Evolutionary conservation across 2,329 filamentous ascomycete species (phyloP).

Genomic region (Alternaria gaisen): DNA sequence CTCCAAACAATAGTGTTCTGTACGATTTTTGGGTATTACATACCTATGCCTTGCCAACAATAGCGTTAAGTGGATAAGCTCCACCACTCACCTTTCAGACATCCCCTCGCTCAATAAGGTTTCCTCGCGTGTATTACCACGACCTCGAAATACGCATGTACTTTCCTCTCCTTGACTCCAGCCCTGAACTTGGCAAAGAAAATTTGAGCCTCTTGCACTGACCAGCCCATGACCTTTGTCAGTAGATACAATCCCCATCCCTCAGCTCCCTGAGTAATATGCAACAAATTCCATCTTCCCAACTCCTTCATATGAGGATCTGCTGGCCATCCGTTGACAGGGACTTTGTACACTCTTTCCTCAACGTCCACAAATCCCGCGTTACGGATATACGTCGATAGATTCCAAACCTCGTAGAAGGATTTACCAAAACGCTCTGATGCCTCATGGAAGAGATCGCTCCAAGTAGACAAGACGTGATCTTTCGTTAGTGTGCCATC

Average conservation of each 20-base stretch:
- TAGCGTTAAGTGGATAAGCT: too few species aligned
- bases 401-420: conserved; percentile 38
- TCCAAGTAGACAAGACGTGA: conserved; percentile 38
- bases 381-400: conserved; percentile 36
- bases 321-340: conserved; percentile 39
- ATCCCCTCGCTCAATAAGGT: not conserved
- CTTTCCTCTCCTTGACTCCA: conserved; percentile 42
- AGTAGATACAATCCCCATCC: conserved; percentile 41
- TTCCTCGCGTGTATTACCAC: conserved; percentile 29
- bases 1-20: not conserved
- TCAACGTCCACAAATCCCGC: conserved; percentile 39
- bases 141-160: conserved; percentile 45
- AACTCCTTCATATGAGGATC: conserved; percentile 46
- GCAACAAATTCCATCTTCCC: conserved; percentile 43
- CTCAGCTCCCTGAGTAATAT: conserved; percentile 39
- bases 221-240: conserved; percentile 46
- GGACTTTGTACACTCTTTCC: conserved; percentile 42
- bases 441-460: conserved; percentile 38
- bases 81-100: not conserved
- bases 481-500: conserved; percentile 49
- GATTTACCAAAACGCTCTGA: conserved; percentile 33
- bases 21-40: not conserved
- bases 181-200: conserved; percentile 48
- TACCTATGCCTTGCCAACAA: not conserved
- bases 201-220: conserved; percentile 55